Conservation (phyloP, 148 eudicot genomes). For the Heliosperma pusillum region DNA sequence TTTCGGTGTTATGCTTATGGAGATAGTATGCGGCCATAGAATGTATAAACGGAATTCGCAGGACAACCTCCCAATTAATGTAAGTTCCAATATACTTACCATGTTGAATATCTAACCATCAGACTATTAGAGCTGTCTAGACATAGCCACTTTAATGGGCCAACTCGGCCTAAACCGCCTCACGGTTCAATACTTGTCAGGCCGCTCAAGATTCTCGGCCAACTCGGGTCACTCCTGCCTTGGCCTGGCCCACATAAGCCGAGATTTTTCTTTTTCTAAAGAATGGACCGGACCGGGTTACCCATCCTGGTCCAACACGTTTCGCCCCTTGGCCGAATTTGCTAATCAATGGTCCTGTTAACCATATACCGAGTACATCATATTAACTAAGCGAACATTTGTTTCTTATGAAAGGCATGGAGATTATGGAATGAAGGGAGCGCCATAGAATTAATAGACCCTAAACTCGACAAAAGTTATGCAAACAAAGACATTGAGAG, state of each 20-base stretch:
- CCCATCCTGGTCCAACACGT: too few species aligned
- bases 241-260: too few species aligned
- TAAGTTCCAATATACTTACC: not conserved
- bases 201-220: too few species aligned
- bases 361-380: too few species aligned
- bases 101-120: not conserved
- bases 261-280: too few species aligned
- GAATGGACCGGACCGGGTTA: too few species aligned
- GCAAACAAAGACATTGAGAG: slow-evolving; percentile 9
- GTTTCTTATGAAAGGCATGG: slow-evolving; percentile 18
- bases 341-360: not conserved
- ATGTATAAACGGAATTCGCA: not conserved
- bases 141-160: too few species aligned
- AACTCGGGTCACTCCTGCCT: too few species aligned
- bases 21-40: slow-evolving; percentile 22
- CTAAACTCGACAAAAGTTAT: not conserved
- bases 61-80: slow-evolving; percentile 8
- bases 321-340: too few species aligned
- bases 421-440: slow-evolving; percentile 19
- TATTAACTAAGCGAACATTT: not conserved
- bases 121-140: not conserved
- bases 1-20: slow-evolving; percentile 31
- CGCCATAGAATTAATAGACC: slow-evolving; percentile 6
- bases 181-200: too few species aligned
- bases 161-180: too few species aligned